phyloP scores from a whole-genome alignment of 106 monocot species.

The Dendrobium chrysotoxum region DNA sequence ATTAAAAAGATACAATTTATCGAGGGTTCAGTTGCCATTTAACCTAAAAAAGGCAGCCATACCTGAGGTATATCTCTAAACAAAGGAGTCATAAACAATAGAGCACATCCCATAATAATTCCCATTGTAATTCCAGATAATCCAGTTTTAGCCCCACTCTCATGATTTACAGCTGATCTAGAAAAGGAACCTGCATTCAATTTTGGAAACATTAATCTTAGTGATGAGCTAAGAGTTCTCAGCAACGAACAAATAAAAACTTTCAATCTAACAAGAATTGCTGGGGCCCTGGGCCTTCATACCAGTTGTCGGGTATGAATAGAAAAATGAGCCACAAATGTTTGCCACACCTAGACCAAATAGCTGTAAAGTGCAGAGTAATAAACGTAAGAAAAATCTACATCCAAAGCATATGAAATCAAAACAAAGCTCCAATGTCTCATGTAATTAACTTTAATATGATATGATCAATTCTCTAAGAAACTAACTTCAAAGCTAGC shows the following conservation, averaged over 20 bases:
- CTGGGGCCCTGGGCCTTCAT: slow-evolving; percentile 9
- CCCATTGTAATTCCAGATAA: slow-evolving; percentile 90
- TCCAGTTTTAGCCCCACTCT: slow-evolving; percentile 92
- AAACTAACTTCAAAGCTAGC: neutral
- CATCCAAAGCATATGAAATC: neutral
- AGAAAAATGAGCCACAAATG: slow-evolving; percentile 93
- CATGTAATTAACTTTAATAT: neutral
- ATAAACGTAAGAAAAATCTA: neutral
- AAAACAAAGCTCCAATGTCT: neutral
- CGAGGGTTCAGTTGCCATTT: neutral
- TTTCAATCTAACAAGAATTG: neutral
- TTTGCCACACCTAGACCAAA: slow-evolving; percentile 97
- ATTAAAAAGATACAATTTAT: neutral
- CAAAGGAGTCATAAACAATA: slow-evolving; percentile 88
- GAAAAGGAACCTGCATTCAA: slow-evolving; percentile 84
- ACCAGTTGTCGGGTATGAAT: slow-evolving; percentile 89
- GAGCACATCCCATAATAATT: slow-evolving; percentile 83
- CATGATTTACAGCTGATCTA: slow-evolving; percentile 98
- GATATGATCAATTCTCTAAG: neutral
- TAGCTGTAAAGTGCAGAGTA: slow-evolving; percentile 36
- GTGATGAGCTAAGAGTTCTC: neutral
- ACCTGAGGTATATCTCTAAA: slow-evolving; percentile 98
- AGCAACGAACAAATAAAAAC: neutral
- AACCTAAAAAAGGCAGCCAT: neutral
- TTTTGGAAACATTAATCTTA: slow-evolving; percentile 2